Conservation (phyloP, 805 yeast genomes). For the Wickerhamiella kurtzmanii region DNA sequence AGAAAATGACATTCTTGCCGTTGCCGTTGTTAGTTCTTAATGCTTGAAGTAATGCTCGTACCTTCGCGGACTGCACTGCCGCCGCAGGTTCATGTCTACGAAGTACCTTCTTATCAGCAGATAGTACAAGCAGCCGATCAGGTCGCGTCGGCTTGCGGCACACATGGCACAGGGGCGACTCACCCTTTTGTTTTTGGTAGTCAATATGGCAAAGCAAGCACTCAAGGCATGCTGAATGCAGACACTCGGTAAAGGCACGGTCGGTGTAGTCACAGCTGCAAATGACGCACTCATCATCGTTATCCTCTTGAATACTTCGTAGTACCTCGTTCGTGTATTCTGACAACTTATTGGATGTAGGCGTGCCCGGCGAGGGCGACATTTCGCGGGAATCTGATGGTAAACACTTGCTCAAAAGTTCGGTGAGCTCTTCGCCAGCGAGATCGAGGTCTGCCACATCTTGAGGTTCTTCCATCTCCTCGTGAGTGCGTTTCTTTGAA, state of each 20-base stretch:
- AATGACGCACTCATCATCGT: slow-evolving; percentile 63
- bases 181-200: slow-evolving; percentile 40
- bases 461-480: slow-evolving; percentile 9
- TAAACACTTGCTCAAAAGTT: slow-evolving; percentile 9
- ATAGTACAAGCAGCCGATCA: slow-evolving; percentile 33
- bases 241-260: slow-evolving; percentile 58
- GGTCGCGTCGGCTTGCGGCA: slow-evolving; percentile 46
- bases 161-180: slow-evolving; percentile 53
- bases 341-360: too few species aligned
- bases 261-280: slow-evolving; percentile 60
- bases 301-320: slow-evolving; percentile 19
- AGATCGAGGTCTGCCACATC: slow-evolving; percentile 7
- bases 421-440: slow-evolving; percentile 20
- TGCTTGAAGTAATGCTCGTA: slow-evolving; percentile 53
- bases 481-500: slow-evolving; percentile 1
- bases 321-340: slow-evolving; percentile 19
- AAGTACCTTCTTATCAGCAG: slow-evolving; percentile 17
- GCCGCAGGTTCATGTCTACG: slow-evolving; percentile 23
- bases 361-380: background rate
- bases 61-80: slow-evolving; percentile 47
- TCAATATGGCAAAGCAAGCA: slow-evolving; percentile 66
- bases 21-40: slow-evolving; percentile 41
- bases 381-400: background rate
- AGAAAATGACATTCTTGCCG: slow-evolving; percentile 71
- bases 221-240: slow-evolving; percentile 62